Percentiles rank a stretch among this genome's conserved stretches.
These are phyloP conservation scores for Polychytrium aggregatum DNA, from an alignment of 192 early-diverging fungal genomes.

Conservation along the genomic window DNA sequence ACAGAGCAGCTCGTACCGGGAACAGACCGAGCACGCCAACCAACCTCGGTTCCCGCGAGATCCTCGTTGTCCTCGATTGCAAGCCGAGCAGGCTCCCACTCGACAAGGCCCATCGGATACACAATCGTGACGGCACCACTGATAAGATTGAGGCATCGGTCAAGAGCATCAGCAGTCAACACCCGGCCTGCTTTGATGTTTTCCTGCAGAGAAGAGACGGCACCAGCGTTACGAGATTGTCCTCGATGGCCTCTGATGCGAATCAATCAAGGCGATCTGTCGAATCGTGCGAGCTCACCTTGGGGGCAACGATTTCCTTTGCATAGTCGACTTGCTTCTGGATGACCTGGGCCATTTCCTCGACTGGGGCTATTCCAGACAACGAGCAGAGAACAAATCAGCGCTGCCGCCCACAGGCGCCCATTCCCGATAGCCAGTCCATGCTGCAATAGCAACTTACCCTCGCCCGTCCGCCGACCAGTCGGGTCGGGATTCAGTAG, in stretches of 20 bases:
- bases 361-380: slow-evolving; percentile 27
- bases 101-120: slow-evolving; percentile 44
- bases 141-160: slow-evolving; percentile 27
- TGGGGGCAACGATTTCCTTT: slow-evolving; percentile 8
- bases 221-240: neutral
- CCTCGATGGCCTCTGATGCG: neutral
- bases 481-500: slow-evolving; percentile 43
- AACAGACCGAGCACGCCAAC: too few species aligned
- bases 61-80: slow-evolving; percentile 43
- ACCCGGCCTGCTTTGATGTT: slow-evolving; percentile 22
- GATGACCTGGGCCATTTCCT: slow-evolving; percentile 25
- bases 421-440: too few species aligned
- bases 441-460: slow-evolving; percentile 17
- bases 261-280: slow-evolving; percentile 1
- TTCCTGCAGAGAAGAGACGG: slow-evolving; percentile 10
- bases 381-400: too few species aligned
- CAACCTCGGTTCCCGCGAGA: slow-evolving; percentile 33
- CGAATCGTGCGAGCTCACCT: neutral
- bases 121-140: slow-evolving; percentile 37
- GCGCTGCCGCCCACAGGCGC: too few species aligned
- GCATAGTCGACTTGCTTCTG: slow-evolving; percentile 30
- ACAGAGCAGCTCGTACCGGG: too few species aligned
- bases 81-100: slow-evolving; percentile 37
- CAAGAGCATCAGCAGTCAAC: slow-evolving; percentile 14
- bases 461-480: slow-evolving; percentile 38